Base-by-base conservation (phyloP, 345 rosid genomes). In the Camelina laxa region DNA sequence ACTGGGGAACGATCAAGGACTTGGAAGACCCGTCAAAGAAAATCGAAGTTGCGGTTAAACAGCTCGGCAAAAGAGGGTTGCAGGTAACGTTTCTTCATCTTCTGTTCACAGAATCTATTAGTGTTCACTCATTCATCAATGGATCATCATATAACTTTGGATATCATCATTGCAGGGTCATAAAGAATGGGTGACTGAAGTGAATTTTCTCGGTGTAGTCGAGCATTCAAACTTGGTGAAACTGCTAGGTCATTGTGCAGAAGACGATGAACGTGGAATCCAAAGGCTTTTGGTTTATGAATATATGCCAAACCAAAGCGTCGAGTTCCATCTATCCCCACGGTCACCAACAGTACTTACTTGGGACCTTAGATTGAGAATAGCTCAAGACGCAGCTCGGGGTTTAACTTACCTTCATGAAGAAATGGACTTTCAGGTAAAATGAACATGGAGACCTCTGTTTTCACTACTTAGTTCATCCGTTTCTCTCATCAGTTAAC, bases 171-270 rank as follows among this genome's bases (percentile, higher is more conserved):
- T 80, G 58, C 89, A 93, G 95, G 98, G 98, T 55, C 95, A 94
- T 73, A 94, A 84, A 45, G 91, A 91, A 75, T 94, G 97, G 96
- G 83, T 89, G 70, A 94, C 97, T 5, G 97, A 94, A 83, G 96
- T 94, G 3, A 85, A 94, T 83, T 75, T 94, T 36, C 96, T 94
- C 5, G 97, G 98, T 9, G 87, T 91, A 38, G 88, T 87, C 5
- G 91, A 94, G 84, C 97, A 94, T 80, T 83, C 86, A 39, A 94
- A 91, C 87, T 91, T 94, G 61, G 97, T 91, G 72, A 89, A 86
- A 58, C 68, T 94, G 36, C 41, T 94, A n/a, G 98, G 98, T 0
- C 89, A 94, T 65, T 91, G 96, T 77, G 98, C 98, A 3, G 97
- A 88, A 42, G 98, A 94, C 42, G 97, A 88, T 70, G 97, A 94